Conservation (phyloP, 495 filamentous ascomycete genomes). For the Pyrenula aspistea region DNA sequence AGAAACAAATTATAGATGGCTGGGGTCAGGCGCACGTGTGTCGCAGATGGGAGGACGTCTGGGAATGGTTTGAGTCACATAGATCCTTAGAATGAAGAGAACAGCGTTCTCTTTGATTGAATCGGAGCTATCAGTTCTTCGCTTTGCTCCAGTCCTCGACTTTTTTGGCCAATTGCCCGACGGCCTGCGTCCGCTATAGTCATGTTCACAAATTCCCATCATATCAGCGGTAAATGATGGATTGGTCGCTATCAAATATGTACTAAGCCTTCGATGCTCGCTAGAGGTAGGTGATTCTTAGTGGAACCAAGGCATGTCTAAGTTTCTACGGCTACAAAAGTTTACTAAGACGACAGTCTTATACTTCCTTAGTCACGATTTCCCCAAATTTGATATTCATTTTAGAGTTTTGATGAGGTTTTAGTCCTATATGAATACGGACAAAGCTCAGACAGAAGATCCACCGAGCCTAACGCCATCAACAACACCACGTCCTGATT, state of each 20-base stretch:
- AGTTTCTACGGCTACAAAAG: not conserved
- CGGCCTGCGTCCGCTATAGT: not conserved
- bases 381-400: not conserved
- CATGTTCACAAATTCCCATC: not conserved
- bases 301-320: not conserved
- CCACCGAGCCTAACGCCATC: not conserved
- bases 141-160: not conserved
- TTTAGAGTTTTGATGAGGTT: not conserved
- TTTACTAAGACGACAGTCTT: not conserved
- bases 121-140: not conserved
- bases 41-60: not conserved
- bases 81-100: not conserved
- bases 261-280: not conserved
- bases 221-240: not conserved
- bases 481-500: not conserved
- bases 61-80: not conserved
- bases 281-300: not conserved
- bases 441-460: not conserved
- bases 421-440: not conserved
- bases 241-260: not conserved
- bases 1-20: not conserved
- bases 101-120: not conserved
- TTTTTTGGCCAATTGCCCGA: not conserved
- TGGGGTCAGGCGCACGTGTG: not conserved
- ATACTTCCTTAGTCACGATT: not conserved